These are phyloP conservation scores for Magnolia officinalis DNA, from an alignment of 164 flowering plant genomes.

Conservation along the genomic window DNA sequence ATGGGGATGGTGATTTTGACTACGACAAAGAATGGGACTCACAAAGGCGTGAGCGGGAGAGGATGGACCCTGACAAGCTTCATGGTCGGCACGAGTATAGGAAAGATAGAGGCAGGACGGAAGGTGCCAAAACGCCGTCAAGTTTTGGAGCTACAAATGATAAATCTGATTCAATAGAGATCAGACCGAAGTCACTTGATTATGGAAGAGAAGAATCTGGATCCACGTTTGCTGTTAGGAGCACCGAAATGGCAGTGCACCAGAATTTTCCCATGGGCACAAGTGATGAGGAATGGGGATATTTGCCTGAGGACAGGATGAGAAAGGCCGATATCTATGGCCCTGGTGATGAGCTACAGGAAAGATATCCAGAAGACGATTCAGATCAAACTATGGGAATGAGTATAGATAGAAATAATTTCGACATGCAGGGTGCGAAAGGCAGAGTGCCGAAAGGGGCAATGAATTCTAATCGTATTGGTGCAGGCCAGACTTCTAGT, in stretches of 20 bases:
- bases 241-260: slow-evolving; percentile 40
- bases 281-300: slow-evolving; percentile 58
- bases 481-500: slow-evolving; percentile 44
- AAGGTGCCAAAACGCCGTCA: slow-evolving; percentile 66
- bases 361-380: slow-evolving; percentile 54
- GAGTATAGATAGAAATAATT: slow-evolving; percentile 48
- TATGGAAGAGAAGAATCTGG: slow-evolving; percentile 69
- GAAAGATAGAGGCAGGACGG: slow-evolving; percentile 64
- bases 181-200: slow-evolving; percentile 67
- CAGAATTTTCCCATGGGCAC: slow-evolving; percentile 42
- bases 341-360: slow-evolving; percentile 55
- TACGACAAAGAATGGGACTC: slow-evolving; percentile 75
- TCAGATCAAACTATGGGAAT: slow-evolving; percentile 32
- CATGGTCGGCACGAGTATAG: slow-evolving; percentile 62
- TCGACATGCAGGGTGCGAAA: slow-evolving; percentile 49
- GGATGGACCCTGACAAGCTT: slow-evolving; percentile 63
- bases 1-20: slow-evolving; percentile 50
- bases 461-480: slow-evolving; percentile 31
- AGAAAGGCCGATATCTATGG: slow-evolving; percentile 38
- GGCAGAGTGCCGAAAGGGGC: slow-evolving; percentile 57
- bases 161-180: slow-evolving; percentile 79
- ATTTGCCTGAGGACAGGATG: slow-evolving; percentile 46
- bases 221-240: slow-evolving; percentile 37
- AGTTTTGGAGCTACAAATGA: slow-evolving; percentile 67
- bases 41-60: slow-evolving; percentile 69